Percentiles rank a stretch among this genome's conserved stretches.
These are phyloP conservation scores for Aspergillus sp. DNA, from an alignment of 2,329 filamentous ascomycete genomes.

Conservation along the genomic window DNA sequence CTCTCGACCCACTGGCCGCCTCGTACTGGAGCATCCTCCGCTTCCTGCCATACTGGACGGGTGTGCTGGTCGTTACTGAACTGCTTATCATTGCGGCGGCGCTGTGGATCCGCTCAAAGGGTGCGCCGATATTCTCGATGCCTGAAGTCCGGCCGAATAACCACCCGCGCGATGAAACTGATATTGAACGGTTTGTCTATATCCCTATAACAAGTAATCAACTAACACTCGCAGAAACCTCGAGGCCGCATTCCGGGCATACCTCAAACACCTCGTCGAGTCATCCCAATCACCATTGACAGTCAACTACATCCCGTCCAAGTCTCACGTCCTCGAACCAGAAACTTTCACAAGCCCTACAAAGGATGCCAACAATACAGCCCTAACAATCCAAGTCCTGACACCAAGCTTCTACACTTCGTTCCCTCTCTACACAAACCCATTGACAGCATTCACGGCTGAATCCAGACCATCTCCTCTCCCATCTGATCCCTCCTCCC, in stretches of 20 bases:
- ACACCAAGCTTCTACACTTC: slow-evolving; percentile 2
- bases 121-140: neutral
- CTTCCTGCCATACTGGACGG: slow-evolving; percentile 9
- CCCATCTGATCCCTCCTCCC: neutral
- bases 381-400: slow-evolving; percentile 1
- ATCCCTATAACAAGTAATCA: neutral
- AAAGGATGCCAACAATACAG: neutral
- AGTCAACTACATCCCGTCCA: neutral
- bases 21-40: neutral
- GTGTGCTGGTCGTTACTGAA: neutral
- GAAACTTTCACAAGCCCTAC: neutral
- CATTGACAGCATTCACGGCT: neutral
- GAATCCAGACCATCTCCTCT: neutral
- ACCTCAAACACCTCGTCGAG: neutral
- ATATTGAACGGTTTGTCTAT: neutral
- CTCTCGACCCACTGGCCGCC: neutral
- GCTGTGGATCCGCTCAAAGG: slow-evolving; percentile 1
- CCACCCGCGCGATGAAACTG: neutral
- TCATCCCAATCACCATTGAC: neutral
- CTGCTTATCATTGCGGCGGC: neutral
- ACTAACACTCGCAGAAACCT: neutral
- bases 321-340: neutral
- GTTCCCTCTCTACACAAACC: neutral
- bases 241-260: slow-evolving; percentile 1
- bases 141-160: slow-evolving; percentile 3